Conservation (phyloP, 2,329 filamentous ascomycete species). For the Arthrobotrys pseudoclavata region DNA sequence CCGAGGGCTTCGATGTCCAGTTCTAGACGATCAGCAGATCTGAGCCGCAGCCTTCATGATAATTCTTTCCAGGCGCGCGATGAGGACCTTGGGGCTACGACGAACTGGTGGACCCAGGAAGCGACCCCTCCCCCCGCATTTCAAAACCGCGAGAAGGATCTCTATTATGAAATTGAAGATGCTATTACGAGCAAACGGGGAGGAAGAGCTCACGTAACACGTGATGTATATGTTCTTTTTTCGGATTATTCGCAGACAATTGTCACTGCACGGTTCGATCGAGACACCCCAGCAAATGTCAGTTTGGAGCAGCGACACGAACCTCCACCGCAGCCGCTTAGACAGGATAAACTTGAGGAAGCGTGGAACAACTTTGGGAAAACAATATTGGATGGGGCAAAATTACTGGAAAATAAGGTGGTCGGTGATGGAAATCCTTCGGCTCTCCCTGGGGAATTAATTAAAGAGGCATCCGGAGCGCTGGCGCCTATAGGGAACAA, state of each 20-base stretch:
- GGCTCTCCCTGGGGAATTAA: constrained; percentile 81
- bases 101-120: constrained; percentile 88
- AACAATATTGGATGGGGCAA: constrained; percentile 79
- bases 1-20: constrained; percentile 41
- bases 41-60: constrained; percentile 80
- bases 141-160: constrained; percentile 80
- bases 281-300: constrained; percentile 79
- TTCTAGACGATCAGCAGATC: constrained; percentile 76
- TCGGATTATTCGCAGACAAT: constrained; percentile 97
- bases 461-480: constrained; percentile 79
- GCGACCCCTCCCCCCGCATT: constrained; percentile 84
- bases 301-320: constrained; percentile 88
- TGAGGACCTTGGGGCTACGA: constrained; percentile 80
- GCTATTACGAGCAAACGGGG: constrained; percentile 77
- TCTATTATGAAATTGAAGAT: constrained; percentile 86
- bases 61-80: constrained; percentile 82
- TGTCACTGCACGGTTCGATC: constrained; percentile 83
- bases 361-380: constrained; percentile 85
- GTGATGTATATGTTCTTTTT: constrained; percentile 88
- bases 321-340: constrained; percentile 80
- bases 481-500: constrained; percentile 88
- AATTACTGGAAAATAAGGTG: constrained; percentile 80
- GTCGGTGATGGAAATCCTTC: constrained; percentile 88
- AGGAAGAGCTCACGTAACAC: constrained; percentile 79
- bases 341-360: constrained; percentile 92